Base-by-base conservation (phyloP, 352 stramenopile genomes). In the Pythium dissotocum region DNA sequence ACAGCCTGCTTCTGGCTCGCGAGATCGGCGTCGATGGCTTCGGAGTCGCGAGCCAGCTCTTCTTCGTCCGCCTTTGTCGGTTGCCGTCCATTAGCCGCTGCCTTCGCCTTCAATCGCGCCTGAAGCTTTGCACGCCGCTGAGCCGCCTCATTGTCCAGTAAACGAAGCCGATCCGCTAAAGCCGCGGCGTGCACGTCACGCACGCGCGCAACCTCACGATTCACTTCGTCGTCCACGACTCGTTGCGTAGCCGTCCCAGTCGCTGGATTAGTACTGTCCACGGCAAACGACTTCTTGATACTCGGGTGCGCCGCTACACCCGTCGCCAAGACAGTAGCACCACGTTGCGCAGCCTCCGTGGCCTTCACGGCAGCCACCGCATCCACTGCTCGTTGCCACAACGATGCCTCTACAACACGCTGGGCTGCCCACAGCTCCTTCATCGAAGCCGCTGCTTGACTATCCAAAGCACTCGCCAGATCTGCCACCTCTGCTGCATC, bases 81-180 rank as follows among this genome's bases (percentile, higher is more conserved):
- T 16, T 48, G 28, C 6, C 54, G 28, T 30, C 28, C 28, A 30
- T 30, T 30, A 30, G 28, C 28, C 28, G 28, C 13, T 21, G 30
- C 9, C n/a, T 26, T 44, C 9, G 54, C 54, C 3, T 51, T 35
- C 9, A 59, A 18, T n/a, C 60, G 18, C 18, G 42, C 9, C 16
- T 36, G n/a, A 21, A 66, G 33, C 24, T 40, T 48, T 8, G 26
- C 60, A 36, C 59, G 60, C 6, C 36, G 60, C 42, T 36, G 48
- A 36, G 63, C 53, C 3, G 63, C 53, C 16, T 69, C 63, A 10
- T 16, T 10, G 8, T 63, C 63, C 28, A 69, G 38, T 6, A n/a
- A 12, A 13, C 48, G 46, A 14, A 71, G 24, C 2, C 56, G 56
- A 13, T 46, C 54, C 0, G 26, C 30, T n/a, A 36, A 13, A 2